Conservation (phyloP, 768 basidiomycete species). For the Xerocomus potaroensis region DNA sequence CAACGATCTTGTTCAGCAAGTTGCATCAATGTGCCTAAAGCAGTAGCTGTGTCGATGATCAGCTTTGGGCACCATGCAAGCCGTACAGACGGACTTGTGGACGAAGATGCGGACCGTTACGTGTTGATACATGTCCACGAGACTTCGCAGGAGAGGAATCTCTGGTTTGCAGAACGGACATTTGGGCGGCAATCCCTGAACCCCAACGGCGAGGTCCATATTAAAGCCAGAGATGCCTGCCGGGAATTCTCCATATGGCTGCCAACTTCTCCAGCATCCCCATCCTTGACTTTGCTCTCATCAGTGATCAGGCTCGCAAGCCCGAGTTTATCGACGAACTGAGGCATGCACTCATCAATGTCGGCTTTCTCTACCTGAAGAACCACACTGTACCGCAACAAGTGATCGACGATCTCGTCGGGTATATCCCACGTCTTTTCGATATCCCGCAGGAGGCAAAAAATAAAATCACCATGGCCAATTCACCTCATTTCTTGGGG, state of each 20-base stretch:
- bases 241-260: slow-evolving; percentile 18
- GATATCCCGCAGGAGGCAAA: slow-evolving; percentile 63
- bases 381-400: slow-evolving; percentile 53
- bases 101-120: no score
- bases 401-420: slow-evolving; percentile 46
- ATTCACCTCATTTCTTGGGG: slow-evolving; percentile 76
- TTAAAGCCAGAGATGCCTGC: no score
- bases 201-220: no score
- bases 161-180: no score
- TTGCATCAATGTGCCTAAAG: no score
- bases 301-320: slow-evolving; percentile 37
- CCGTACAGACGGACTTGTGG: no score
- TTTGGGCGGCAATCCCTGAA: no score
- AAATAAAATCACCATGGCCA: slow-evolving; percentile 62
- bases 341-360: slow-evolving; percentile 67
- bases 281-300: slow-evolving; percentile 61
- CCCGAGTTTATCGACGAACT: slow-evolving; percentile 60
- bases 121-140: no score
- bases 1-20: no score
- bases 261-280: slow-evolving; percentile 61
- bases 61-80: no score
- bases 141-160: no score
- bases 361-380: slow-evolving; percentile 78
- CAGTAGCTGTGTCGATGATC: no score
- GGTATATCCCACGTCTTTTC: slow-evolving; percentile 67